A percentile compares a stretch with the other conserved stretches of the same genome.
Evolutionary conservation across 805 yeast species (phyloP).

Genomic region (Monosporozyma yasuniensis): DNA sequence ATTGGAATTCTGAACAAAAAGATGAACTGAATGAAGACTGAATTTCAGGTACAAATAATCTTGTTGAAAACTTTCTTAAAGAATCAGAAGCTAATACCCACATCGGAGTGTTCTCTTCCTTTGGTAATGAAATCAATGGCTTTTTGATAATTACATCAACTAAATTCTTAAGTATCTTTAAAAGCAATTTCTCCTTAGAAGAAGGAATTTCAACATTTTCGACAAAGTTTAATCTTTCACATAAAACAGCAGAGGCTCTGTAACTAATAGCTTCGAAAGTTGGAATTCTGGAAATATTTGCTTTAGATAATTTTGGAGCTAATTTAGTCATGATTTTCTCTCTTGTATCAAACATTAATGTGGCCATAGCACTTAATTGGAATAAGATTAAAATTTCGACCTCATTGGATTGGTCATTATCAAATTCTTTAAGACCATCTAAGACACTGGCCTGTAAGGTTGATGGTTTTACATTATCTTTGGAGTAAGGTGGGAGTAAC

Average conservation of each 20-base stretch:
- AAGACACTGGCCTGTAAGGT: slow-evolving; percentile 55
- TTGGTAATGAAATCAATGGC: slow-evolving; percentile 25
- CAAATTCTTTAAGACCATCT: slow-evolving; percentile 34
- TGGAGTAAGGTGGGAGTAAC: slow-evolving; percentile 46
- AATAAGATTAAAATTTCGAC: slow-evolving; percentile 40
- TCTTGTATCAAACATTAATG: slow-evolving; percentile 55
- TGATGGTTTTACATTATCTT: slow-evolving; percentile 51
- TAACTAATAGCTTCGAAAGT: slow-evolving; percentile 55
- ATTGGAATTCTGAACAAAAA: slow-evolving; percentile 11
- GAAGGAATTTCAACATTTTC: slow-evolving; percentile 32
- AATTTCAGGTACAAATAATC: slow-evolving; percentile 8
- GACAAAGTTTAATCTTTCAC: slow-evolving; percentile 28
- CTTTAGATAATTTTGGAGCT: slow-evolving; percentile 30
- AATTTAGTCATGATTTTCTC: slow-evolving; percentile 49
- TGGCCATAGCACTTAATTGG: slow-evolving; percentile 45
- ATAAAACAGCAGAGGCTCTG: slow-evolving; percentile 36
- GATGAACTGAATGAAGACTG: slow-evolving; percentile 4
- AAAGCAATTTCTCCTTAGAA: slow-evolving; percentile 35
- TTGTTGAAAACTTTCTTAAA: slow-evolving; percentile 31
- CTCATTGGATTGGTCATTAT: slow-evolving; percentile 25
- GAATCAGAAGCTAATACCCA: slow-evolving; percentile 48
- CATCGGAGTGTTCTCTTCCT: slow-evolving; percentile 27
- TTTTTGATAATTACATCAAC: slow-evolving; percentile 44
- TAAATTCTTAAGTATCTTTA: slow-evolving; percentile 40
- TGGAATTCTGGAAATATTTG: slow-evolving; percentile 39